A percentile compares a stretch with the other conserved stretches of the same genome.
Evolutionary conservation across 352 stramenopile genomes (phyloP).

Genomic region (Pythium apleroticum): DNA sequence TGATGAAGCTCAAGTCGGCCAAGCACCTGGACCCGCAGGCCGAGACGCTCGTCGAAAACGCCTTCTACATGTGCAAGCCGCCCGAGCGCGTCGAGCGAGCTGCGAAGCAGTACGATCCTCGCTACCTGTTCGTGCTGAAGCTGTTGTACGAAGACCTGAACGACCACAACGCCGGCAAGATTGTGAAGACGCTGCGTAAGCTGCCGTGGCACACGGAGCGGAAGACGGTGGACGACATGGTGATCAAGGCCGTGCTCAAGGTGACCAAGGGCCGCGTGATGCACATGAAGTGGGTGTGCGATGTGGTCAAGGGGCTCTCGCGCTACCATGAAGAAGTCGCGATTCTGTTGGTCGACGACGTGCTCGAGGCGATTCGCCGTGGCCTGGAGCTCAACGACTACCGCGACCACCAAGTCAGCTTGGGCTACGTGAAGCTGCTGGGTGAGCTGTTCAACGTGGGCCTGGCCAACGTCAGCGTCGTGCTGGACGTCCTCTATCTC

Average conservation of each 20-base stretch:
- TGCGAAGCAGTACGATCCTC: conserved; percentile 86
- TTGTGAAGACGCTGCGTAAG: conserved; percentile 93
- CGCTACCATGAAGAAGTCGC: conserved; percentile 90
- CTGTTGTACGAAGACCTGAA: conserved; percentile 85
- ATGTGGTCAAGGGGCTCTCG: conserved; percentile 84
- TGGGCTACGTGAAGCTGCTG: conserved; percentile 93
- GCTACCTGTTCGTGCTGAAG: conserved; percentile 91
- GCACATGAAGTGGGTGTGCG: conserved; percentile 85
- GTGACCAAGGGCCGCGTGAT: conserved; percentile 89
- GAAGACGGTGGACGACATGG: conserved; percentile 35
- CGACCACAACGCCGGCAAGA: conserved; percentile 83
- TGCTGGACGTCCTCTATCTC: conserved; percentile 94
- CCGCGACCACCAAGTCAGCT: conserved; percentile 90
- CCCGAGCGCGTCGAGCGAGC: conserved; percentile 77
- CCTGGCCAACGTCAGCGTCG: conserved; percentile 89
- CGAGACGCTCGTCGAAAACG: conserved; percentile 91
- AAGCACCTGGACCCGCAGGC: conserved; percentile 89
- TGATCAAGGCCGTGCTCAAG: conserved; percentile 93
- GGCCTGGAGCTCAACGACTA: conserved; percentile 90
- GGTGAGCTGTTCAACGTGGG: conserved; percentile 93
- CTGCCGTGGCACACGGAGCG: conserved; percentile 86
- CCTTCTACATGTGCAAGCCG: conserved; percentile 92
- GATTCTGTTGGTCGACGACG: conserved; percentile 91
- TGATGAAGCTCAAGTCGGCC: conserved; percentile 95
- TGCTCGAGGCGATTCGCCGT: conserved; percentile 92